Conservation (phyloP, 2,329 filamentous ascomycete species). For the Scytalidium sp. region DNA sequence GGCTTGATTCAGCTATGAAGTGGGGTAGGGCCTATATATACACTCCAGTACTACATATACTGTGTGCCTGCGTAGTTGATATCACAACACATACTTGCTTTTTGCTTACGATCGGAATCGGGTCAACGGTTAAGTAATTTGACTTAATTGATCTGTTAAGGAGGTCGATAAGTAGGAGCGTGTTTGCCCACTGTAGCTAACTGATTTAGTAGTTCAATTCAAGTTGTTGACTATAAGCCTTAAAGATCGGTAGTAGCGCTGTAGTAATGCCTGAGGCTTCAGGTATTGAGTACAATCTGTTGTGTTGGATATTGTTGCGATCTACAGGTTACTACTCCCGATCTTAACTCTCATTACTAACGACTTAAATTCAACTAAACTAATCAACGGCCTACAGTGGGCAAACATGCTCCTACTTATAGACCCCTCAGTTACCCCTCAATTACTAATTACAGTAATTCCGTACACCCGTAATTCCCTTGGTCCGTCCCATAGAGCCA, state of each 20-base stretch:
- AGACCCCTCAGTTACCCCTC: neutral
- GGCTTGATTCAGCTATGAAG: too few relatives aligned
- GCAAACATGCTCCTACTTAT: neutral
- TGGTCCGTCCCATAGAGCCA: neutral
- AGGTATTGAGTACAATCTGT: too few relatives aligned
- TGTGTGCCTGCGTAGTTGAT: too few relatives aligned
- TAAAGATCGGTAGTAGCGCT: neutral
- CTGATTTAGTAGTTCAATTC: neutral
- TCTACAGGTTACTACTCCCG: neutral
- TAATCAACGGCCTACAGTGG: neutral
- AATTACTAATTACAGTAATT: neutral
- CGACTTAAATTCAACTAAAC: neutral
- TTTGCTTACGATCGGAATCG: too few relatives aligned
- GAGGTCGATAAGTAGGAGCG: neutral
- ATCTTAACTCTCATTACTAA: neutral
- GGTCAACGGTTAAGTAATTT: too few relatives aligned
- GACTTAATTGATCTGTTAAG: too few relatives aligned
- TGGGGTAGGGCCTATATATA: too few relatives aligned
- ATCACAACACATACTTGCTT: too few relatives aligned
- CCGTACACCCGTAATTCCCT: neutral
- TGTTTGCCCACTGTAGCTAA: neutral
- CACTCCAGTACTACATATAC: too few relatives aligned
- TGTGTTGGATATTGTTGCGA: too few relatives aligned
- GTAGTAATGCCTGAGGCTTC: too few relatives aligned
- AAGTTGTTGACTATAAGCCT: neutral